phyloP scores from a whole-genome alignment of 2,329 filamentous ascomycete genomes.

The Dactylellina parvicollis region DNA sequence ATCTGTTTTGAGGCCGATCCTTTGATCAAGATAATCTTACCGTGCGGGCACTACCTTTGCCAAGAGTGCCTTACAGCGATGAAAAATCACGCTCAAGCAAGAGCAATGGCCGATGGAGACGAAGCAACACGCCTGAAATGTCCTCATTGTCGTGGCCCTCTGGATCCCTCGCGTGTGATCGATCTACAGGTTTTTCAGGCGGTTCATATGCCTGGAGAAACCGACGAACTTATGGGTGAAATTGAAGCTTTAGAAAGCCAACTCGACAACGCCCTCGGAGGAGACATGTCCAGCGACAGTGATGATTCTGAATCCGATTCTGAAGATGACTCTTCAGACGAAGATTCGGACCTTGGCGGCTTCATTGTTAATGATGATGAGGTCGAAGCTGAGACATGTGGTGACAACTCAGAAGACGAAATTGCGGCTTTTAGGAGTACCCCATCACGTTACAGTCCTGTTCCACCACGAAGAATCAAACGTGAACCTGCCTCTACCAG shows the following conservation, averaged over 20 bases:
- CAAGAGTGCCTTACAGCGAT: conserved; percentile 78
- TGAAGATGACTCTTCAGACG: no score
- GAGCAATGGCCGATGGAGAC: conserved; percentile 70
- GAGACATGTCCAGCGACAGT: conserved; percentile 59
- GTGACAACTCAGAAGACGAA: conserved; percentile 60
- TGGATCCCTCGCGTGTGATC: conserved; percentile 76
- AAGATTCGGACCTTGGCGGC: conserved; percentile 55
- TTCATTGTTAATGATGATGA: conserved; percentile 57
- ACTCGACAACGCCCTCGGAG: conserved; percentile 54
- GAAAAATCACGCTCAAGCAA: conserved; percentile 69
- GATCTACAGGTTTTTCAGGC: conserved; percentile 76
- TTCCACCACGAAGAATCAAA: conserved; percentile 1
- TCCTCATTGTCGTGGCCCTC: conserved; percentile 76
- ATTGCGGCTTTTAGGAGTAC: conserved; percentile 46
- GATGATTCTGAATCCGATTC: conserved; percentile 61
- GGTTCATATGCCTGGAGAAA: conserved; percentile 61
- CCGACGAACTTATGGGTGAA: conserved; percentile 70
- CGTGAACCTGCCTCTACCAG: conserved; percentile 12
- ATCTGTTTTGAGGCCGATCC: conserved; percentile 46
- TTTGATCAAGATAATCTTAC: conserved; percentile 70
- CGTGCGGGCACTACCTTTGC: conserved; percentile 84
- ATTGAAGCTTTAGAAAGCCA: conserved; percentile 57
- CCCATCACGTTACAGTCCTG: conserved; percentile 6
- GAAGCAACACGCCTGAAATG: conserved; percentile 70
- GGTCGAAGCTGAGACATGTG: conserved; percentile 58